A percentile compares a stretch with the other conserved stretches of the same genome.
phyloP scores from a whole-genome alignment of 2,329 filamentous ascomycete genomes.

The Davidsoniella neocaledoniae region DNA sequence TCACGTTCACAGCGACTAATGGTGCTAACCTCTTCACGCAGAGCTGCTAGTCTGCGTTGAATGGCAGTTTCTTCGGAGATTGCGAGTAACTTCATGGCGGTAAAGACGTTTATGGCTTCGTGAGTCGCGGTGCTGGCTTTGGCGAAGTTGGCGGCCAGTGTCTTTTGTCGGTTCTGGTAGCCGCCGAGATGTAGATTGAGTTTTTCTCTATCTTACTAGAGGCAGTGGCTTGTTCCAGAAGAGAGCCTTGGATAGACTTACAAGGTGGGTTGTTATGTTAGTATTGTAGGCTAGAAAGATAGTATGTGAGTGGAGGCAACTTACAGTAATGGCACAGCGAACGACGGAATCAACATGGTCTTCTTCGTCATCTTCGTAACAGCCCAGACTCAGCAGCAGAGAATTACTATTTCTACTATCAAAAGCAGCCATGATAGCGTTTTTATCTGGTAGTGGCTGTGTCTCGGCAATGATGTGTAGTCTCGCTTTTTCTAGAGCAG shows the following conservation, averaged over 20 bases:
- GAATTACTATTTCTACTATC: constrained; percentile 35
- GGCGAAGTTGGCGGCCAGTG: constrained; percentile 59
- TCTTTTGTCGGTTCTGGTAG: constrained; percentile 74
- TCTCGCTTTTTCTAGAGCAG: constrained; percentile 55
- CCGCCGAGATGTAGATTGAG: constrained; percentile 74
- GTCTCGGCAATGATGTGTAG: constrained; percentile 60
- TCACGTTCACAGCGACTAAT: constrained; percentile 72
- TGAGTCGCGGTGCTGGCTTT: constrained; percentile 60
- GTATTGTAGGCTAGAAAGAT: background rate
- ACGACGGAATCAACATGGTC: constrained; percentile 48
- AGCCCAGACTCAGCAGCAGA: constrained; percentile 61
- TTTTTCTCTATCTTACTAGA: constrained; percentile 88
- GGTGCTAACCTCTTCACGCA: constrained; percentile 71
- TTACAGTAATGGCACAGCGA: constrained; percentile 56
- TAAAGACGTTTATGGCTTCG: constrained; percentile 54
- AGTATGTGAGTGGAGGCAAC: constrained; percentile 16
- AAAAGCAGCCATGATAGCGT: constrained; percentile 37
- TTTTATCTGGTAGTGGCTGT: constrained; percentile 30
- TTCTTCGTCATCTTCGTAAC: constrained; percentile 62
- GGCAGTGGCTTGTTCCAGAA: constrained; percentile 57
- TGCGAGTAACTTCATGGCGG: constrained; percentile 58
- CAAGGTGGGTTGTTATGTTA: constrained; percentile 7
- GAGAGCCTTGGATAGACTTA: constrained; percentile 53
- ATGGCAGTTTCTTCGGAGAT: constrained; percentile 68
- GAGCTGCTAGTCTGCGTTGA: constrained; percentile 48